These are phyloP conservation scores for Monilinia fructigena DNA, from an alignment of 2,329 filamentous ascomycete species.

Conservation along the genomic window DNA sequence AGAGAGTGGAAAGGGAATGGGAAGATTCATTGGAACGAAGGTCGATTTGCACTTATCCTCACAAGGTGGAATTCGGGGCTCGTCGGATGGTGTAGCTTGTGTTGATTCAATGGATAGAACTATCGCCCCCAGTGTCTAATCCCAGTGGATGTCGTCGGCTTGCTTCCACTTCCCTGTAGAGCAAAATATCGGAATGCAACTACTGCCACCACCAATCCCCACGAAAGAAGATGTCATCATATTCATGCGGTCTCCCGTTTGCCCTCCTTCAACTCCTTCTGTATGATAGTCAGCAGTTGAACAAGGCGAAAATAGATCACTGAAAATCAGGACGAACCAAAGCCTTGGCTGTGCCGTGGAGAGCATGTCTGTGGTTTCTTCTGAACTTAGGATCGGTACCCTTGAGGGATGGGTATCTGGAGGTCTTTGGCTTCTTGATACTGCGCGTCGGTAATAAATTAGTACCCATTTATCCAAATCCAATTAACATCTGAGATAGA, in stretches of 20 bases:
- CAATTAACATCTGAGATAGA: neutral
- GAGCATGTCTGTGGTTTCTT: constrained; percentile 99
- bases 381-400: constrained; percentile 99
- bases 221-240: constrained; percentile 32
- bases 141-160: constrained; percentile 31
- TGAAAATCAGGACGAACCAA: constrained; percentile 57
- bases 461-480: constrained; percentile 4
- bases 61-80: constrained; percentile 1
- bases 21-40: neutral
- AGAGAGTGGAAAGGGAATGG: neutral
- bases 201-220: constrained; percentile 35
- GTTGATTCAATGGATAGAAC: constrained; percentile 34
- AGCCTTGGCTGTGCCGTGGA: constrained; percentile 97
- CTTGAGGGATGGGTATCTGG: constrained; percentile 97
- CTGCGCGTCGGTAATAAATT: constrained; percentile 49
- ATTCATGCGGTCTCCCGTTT: constrained; percentile 82
- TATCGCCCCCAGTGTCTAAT: constrained; percentile 32
- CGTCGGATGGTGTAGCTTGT: constrained; percentile 31
- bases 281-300: constrained; percentile 36
- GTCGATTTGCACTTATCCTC: constrained; percentile 12
- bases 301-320: constrained; percentile 18
- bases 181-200: constrained; percentile 35
- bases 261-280: constrained; percentile 98
- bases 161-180: constrained; percentile 29
- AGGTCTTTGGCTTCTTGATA: constrained; percentile 99